These are phyloP conservation scores for Yarrowia hollandica DNA, from an alignment of 805 yeast species.

Conservation along the genomic window DNA sequence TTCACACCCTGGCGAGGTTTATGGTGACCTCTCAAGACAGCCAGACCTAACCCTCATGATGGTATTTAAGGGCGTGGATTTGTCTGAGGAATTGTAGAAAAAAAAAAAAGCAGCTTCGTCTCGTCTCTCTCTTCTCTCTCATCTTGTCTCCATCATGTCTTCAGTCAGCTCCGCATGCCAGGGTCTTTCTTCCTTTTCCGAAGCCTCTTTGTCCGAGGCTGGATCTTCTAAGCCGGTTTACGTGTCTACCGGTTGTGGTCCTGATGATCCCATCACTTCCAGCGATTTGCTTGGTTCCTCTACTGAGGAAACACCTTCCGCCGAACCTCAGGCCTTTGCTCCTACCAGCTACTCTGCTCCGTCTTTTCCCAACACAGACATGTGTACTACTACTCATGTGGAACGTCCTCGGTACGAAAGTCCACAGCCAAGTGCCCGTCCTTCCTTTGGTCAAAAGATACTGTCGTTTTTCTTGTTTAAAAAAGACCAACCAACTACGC, in stretches of 20 bases:
- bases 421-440: too few relatives aligned
- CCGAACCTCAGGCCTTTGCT: too few relatives aligned
- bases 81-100: not conserved
- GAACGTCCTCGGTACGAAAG: too few relatives aligned
- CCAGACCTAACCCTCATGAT: not conserved
- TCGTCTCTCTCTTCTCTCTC: not conserved
- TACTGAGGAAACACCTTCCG: too few relatives aligned
- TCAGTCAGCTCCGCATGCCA: constrained; percentile 6
- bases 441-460: too few relatives aligned
- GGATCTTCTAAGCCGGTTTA: constrained; percentile 4
- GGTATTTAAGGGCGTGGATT: not conserved
- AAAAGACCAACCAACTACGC: not conserved
- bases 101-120: not conserved
- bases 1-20: not conserved
- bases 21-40: not conserved
- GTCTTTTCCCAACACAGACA: too few relatives aligned
- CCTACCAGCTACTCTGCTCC: too few relatives aligned
- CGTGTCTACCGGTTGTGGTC: not conserved
- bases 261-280: not conserved
- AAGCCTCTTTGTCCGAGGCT: not conserved
- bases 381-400: too few relatives aligned
- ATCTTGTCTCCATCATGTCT: not conserved
- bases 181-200: constrained; percentile 1
- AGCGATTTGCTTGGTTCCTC: too few relatives aligned
- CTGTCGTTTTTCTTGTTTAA: too few relatives aligned